Base-by-base conservation (phyloP, 2,329 filamentous ascomycete species). In the Colletotrichum endophyticum region DNA sequence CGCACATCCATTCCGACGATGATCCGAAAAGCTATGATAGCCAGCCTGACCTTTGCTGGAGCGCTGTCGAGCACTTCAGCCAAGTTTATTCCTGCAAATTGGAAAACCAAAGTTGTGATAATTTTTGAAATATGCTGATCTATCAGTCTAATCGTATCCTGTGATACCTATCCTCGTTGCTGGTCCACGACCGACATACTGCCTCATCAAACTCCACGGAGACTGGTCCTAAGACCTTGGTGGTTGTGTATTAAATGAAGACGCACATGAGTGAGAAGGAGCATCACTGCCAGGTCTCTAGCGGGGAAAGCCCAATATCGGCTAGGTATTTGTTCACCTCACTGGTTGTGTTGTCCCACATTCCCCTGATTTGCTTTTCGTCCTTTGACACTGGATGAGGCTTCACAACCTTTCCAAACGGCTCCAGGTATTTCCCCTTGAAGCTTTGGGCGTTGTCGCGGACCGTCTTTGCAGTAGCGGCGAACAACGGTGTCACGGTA, bases 401-500 rank as follows among this genome's bases (percentile, higher is more conserved):
- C 5, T 57, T 62, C 13, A 36, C 53, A 5, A 79, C 15, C 3
- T 70, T 28, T 7, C 78, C 80, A 27, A 78, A 59, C 0, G 78
- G 79, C 64, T 78, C 76, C 5, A 80, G 22, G n/a, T 79, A 81
- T 25, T 59, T 78, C 1, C 80, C 80, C 44, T 74, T 78, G 53
- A 78, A 80, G 66, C 53, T 53, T 3, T 73, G 67, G 3, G 66
- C 13, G 11, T 74, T 66, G 6, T 70, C 36, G n/a, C 76, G 75
- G 15, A 80, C 74, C 30, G 72, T 70, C 11, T 27, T 25, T 1
- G 76, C 78, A 3, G 80, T 81, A 13, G 79, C 79, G 7, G 79
- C 78, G 53, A 79, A 81, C 11, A 81, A 53, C 8, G 73, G 53
- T 19, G 73, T 72, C 28, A 63, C 72, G 1, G 79, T 79, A 4